Percentiles rank a stretch among this genome's conserved stretches.
phyloP scores from a whole-genome alignment of 306 rosid species.

The Coriaria nepalensis region DNA sequence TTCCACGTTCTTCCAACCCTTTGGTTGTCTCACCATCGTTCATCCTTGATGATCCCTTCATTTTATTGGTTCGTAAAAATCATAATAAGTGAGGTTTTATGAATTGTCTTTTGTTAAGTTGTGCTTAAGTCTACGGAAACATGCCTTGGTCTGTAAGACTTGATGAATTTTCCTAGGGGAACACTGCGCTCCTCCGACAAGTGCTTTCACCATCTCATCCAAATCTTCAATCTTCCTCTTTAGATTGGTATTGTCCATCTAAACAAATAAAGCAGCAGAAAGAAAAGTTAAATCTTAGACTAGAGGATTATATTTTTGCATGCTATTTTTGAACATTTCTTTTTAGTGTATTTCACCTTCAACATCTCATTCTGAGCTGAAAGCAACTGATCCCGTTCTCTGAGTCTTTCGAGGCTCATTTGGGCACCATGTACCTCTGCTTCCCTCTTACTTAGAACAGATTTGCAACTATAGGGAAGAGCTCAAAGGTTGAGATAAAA shows the following conservation, averaged over 20 bases:
- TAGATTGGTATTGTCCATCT: slow-evolving; percentile 72
- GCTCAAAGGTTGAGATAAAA: no score
- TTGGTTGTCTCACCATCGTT: no score
- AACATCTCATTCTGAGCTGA: slow-evolving; percentile 78
- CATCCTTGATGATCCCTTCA: no score
- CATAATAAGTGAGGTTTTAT: no score
- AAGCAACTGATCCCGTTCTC: slow-evolving; percentile 72
- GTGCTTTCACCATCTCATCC: slow-evolving; percentile 62
- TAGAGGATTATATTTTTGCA: no score
- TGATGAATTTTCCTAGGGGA: slow-evolving; percentile 23
- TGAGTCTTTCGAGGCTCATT: slow-evolving; percentile 50
- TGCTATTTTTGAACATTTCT: no score
- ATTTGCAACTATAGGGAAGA: slow-evolving; percentile 43
- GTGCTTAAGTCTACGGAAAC: no score
- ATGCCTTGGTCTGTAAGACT: slow-evolving; percentile 37
- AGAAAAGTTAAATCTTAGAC: not conserved
- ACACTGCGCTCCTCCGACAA: slow-evolving; percentile 27
- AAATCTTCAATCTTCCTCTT: slow-evolving; percentile 52
- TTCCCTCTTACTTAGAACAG: slow-evolving; percentile 43
- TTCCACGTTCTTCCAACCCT: no score
- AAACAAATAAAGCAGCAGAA: slow-evolving; percentile 18
- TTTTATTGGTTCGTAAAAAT: no score
- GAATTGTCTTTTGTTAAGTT: no score
- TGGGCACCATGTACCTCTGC: slow-evolving; percentile 41
- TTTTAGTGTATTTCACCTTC: no score